phyloP scores from a whole-genome alignment of 2,329 filamentous ascomycete species.

The Cladophialophora carrionii region DNA sequence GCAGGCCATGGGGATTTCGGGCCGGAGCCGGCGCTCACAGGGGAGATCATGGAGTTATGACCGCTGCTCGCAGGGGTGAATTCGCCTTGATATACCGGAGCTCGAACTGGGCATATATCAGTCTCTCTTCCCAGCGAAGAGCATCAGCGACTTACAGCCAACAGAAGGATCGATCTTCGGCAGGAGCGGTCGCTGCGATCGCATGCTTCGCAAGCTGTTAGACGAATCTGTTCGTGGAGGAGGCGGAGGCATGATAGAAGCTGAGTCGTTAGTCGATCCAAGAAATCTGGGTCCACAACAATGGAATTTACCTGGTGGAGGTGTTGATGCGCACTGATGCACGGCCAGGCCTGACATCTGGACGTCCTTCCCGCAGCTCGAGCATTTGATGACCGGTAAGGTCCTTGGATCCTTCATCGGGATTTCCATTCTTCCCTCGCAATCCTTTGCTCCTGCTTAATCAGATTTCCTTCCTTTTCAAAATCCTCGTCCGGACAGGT shows the following conservation, averaged over 20 bases:
- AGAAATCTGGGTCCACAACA: constrained; percentile 23
- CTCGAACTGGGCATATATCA: constrained; percentile 22
- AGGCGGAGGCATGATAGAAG: constrained; percentile 21
- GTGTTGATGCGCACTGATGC: constrained; percentile 66
- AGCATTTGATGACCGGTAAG: constrained; percentile 85
- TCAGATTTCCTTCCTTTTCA: background rate
- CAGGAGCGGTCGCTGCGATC: constrained; percentile 26
- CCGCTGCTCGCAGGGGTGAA: constrained; percentile 67
- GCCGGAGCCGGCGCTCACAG: constrained; percentile 59
- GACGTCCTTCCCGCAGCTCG: constrained; percentile 74
- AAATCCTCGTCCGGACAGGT: background rate
- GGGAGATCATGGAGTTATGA: constrained; percentile 66
- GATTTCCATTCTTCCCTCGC: constrained; percentile 30
- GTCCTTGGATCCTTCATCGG: constrained; percentile 64
- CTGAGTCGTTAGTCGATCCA: constrained; percentile 28
- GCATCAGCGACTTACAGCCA: constrained; percentile 25
- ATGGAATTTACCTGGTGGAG: constrained; percentile 41
- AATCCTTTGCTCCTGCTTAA: constrained; percentile 13
- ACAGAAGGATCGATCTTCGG: constrained; percentile 33
- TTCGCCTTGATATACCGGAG: constrained; percentile 44
- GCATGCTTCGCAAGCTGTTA: constrained; percentile 21
- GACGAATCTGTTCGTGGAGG: constrained; percentile 27
- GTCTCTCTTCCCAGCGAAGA: background rate
- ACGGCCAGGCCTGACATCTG: constrained; percentile 86
- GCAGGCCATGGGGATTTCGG: constrained; percentile 48